A percentile compares a stretch with the other conserved stretches of the same genome.
Conservation (phyloP, 2,329 filamentous ascomycete species). For the Ceratocystis lukuohia region DNA sequence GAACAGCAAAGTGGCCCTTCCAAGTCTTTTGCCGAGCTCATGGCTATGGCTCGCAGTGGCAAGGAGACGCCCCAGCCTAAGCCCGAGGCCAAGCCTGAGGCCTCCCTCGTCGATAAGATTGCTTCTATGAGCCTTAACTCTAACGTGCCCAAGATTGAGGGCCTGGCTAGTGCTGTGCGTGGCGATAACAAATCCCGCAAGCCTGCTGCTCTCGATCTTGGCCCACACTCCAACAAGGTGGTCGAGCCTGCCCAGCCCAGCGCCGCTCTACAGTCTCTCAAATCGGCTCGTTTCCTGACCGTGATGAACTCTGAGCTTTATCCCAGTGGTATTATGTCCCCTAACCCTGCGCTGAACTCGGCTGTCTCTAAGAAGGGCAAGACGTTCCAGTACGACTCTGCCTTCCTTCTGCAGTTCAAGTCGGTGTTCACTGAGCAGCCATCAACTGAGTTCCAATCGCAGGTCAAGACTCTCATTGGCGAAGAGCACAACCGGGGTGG, state of each 20-base stretch:
- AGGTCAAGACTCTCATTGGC: conserved; percentile 76
- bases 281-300: conserved; percentile 77
- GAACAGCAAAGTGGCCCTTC: conserved; percentile 38
- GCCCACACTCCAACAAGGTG: conserved; percentile 65
- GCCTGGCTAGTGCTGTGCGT: conserved; percentile 30
- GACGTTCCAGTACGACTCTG: conserved; percentile 87
- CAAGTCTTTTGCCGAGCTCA: conserved; percentile 36
- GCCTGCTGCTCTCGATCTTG: conserved; percentile 77
- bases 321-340: conserved; percentile 69
- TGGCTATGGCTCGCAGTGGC: conserved; percentile 30
- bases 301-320: conserved; percentile 70
- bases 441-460: conserved; percentile 80
- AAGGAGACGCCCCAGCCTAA: conserved; percentile 21
- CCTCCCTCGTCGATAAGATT: conserved; percentile 35
- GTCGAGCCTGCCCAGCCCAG: conserved; percentile 88
- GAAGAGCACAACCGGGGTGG: conserved; percentile 33
- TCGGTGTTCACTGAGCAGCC: conserved; percentile 94
- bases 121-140: conserved; percentile 38
- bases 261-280: conserved; percentile 82
- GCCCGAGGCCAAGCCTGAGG: conserved; percentile 1
- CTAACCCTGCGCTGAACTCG: conserved; percentile 79
- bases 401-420: conserved; percentile 93
- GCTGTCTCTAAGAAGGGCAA: conserved; percentile 66
- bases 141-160: conserved; percentile 34
- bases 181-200: conserved; percentile 52